A percentile compares a stretch with the other conserved stretches of the same genome.
These are phyloP conservation scores for Sphaceloma murrayae DNA, from an alignment of 2,329 filamentous ascomycete species.

Conservation along the genomic window DNA sequence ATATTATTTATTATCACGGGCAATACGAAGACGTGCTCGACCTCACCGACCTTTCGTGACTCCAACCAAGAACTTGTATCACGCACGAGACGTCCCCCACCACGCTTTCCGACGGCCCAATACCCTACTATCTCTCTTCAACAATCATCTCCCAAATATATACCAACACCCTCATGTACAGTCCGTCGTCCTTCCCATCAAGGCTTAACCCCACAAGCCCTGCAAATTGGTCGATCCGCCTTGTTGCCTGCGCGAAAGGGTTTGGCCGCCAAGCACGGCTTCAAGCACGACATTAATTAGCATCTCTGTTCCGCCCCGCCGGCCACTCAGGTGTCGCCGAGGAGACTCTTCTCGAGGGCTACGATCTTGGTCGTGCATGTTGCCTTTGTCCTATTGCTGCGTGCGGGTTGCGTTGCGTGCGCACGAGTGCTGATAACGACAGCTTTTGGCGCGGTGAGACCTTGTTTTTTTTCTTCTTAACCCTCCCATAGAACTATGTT, in stretches of 20 bases:
- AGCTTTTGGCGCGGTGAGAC: no score
- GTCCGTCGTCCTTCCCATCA: constrained; percentile 6
- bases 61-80: neutral
- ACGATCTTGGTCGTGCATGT: neutral
- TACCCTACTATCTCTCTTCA: neutral
- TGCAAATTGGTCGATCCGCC: constrained; percentile 8
- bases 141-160: neutral
- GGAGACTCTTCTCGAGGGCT: no score
- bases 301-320: neutral
- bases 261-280: constrained; percentile 1
- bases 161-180: no score
- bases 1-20: neutral
- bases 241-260: neutral
- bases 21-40: constrained; percentile 11
- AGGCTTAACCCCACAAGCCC: constrained; percentile 8
- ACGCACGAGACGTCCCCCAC: neutral
- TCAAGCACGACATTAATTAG: constrained; percentile 6
- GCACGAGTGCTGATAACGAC: neutral
- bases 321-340: neutral
- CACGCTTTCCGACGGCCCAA: constrained; percentile 7
- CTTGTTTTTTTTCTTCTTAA: no score
- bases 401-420: neutral
- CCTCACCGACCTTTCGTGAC: neutral
- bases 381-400: neutral
- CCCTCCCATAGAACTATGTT: no score